Evolutionary conservation across 257 asterid genomes (phyloP).

Genomic region (Jaltomata sinuosa): DNA sequence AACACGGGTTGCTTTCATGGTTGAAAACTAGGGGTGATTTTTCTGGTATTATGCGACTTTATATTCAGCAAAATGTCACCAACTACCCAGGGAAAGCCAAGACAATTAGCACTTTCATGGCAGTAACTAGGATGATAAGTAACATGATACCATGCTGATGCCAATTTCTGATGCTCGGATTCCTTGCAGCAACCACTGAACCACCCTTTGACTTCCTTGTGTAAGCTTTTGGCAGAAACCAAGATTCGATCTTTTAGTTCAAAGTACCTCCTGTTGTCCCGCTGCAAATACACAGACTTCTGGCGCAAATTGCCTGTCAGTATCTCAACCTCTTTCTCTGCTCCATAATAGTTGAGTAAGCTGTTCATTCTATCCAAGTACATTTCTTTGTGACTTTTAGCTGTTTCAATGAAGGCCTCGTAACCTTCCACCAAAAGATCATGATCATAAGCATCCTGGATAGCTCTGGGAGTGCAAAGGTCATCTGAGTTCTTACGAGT

Average conservation of each 20-base stretch:
- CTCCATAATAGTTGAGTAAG: constrained; percentile 58
- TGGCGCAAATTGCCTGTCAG: constrained; percentile 62
- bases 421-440: constrained; percentile 64
- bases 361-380: constrained; percentile 49
- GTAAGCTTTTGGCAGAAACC: constrained; percentile 59
- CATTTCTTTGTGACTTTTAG: constrained; percentile 50
- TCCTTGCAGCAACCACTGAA: constrained; percentile 31
- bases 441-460: constrained; percentile 43
- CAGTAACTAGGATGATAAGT: constrained; percentile 51
- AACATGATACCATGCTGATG: constrained; percentile 85
- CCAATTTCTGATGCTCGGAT: constrained; percentile 39
- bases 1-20: not conserved
- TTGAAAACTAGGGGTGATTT: not conserved
- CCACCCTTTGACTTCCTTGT: constrained; percentile 71
- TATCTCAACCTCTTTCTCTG: constrained; percentile 72
- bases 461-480: not conserved
- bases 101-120: constrained; percentile 38
- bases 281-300: constrained; percentile 51
- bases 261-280: constrained; percentile 69
- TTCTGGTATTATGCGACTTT: constrained; percentile 24
- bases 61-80: constrained; percentile 62
- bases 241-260: constrained; percentile 77
- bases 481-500: constrained; percentile 4
- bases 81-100: constrained; percentile 87
- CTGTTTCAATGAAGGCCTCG: constrained; percentile 34